phyloP scores from a whole-genome alignment of 345 rosid genomes.

The Corchorus capsularis region DNA sequence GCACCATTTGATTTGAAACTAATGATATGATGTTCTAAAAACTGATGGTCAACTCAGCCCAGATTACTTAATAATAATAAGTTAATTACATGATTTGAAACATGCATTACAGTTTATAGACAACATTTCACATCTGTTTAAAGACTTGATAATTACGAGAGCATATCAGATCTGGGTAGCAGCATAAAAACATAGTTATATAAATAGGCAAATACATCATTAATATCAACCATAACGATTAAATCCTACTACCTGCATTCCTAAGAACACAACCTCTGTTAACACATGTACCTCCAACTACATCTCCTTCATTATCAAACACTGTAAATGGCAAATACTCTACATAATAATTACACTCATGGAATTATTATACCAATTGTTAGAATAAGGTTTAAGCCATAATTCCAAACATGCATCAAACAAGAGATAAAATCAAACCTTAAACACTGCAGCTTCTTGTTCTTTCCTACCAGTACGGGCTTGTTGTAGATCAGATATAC shows the following conservation, averaged over 20 bases:
- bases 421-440: slow-evolving; percentile 42
- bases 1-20: no score
- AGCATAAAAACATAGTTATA: neutral
- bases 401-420: slow-evolving; percentile 10
- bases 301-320: slow-evolving; percentile 97
- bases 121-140: neutral
- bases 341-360: neutral
- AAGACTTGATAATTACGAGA: neutral
- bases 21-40: neutral
- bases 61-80: no score
- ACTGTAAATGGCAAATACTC: slow-evolving; percentile 39
- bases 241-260: slow-evolving; percentile 71
- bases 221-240: neutral
- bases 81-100: no score
- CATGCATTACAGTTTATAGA: neutral
- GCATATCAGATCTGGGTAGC: neutral
- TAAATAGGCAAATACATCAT: neutral
- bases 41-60: no score
- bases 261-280: slow-evolving; percentile 98
- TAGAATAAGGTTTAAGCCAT: slow-evolving; percentile 7
- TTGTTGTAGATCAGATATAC: slow-evolving; percentile 52
- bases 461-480: slow-evolving; percentile 74
- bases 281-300: slow-evolving; percentile 96
- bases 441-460: slow-evolving; percentile 85
- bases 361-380: neutral